Evolutionary conservation across 495 filamentous ascomycete species (phyloP), one percentile per base, ranked within the genome.

Genomic region (Entonaema liquescens): DNA sequence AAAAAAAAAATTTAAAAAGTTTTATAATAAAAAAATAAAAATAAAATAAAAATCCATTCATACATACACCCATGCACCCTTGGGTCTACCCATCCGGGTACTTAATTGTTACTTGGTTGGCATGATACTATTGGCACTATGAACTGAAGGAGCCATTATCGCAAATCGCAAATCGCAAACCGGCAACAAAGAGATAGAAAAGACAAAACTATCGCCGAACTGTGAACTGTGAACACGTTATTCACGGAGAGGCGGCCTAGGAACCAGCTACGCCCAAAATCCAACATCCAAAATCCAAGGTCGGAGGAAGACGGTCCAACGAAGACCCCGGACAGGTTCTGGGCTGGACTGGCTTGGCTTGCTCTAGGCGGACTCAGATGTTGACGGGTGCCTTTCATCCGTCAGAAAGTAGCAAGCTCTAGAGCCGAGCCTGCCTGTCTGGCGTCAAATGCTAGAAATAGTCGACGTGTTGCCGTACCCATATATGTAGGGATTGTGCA

Each of bases 401-500:
- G 58, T 23, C 25, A 31, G 17, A 23, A 61, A 44, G 5, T 17
- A 54, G 59, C 31, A 62, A 12, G 44, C 53, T 54, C 33, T 59
- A 53, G 11, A 29, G 31, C 5, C 31, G 21, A 40, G 47, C 50
- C 55, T 62, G 40, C 26, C 42, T 72, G 69, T 72, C 68, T 72
- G 65, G 56, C 11, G 52, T 65, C 21, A 57, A 53, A 28, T 40
- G 60, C 26, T 29, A 56, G 23, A 59, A 40, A 28, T 57, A 53
- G 50, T 31, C 47, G 50, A 72, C 69, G 62, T 67, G 70, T 67
- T 59, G 55, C 57, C 19, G 63, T 67, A 59, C 59, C 54, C 64
- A 71, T 72, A 64, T 68, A 72, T 64, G 65, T 73, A 73, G 49
- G 62, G 50, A 65, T 68, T 58, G 65, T 68, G 70, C 42, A 47